Percentiles rank a stretch among this genome's conserved stretches.
Evolutionary conservation across 352 stramenopile genomes (phyloP).

Genomic region (Phytophthora cactorum): DNA sequence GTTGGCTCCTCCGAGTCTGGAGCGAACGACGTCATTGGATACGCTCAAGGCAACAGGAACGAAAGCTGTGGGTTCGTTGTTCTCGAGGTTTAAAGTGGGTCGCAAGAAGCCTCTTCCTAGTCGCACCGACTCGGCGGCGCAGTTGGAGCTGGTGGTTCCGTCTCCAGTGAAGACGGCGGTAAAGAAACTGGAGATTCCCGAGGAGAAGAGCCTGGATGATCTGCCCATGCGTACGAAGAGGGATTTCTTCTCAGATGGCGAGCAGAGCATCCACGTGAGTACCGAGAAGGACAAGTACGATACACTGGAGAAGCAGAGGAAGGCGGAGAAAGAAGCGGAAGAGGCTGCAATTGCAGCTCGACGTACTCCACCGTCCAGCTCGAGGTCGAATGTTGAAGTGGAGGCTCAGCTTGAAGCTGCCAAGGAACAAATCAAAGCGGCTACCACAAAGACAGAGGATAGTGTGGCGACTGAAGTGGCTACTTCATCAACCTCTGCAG

Average conservation of each 20-base stretch:
- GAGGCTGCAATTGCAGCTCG: conserved; percentile 9
- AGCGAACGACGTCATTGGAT: conserved; percentile 29
- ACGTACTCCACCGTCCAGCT: conserved; percentile 18
- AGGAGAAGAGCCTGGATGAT: conserved; percentile 35
- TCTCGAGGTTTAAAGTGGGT: conserved; percentile 48
- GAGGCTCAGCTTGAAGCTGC: conserved; percentile 4
- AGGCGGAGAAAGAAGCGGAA: conserved; percentile 23
- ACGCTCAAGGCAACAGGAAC: conserved; percentile 34
- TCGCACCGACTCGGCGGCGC: conserved; percentile 32
- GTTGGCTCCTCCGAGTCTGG: conserved; percentile 12
- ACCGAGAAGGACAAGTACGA: conserved; percentile 44
- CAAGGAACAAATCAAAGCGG: conserved; percentile 3
- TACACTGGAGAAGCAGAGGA: conserved; percentile 23
- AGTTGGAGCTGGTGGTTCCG: conserved; percentile 25
- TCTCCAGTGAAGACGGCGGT: conserved; percentile 33
- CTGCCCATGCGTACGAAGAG: conserved; percentile 24
- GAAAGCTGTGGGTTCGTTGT: conserved; percentile 35
- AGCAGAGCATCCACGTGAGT: conserved; percentile 50
- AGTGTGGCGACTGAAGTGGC: background rate
- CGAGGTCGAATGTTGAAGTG: conserved; percentile 15
- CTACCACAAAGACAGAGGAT: conserved; percentile 7
- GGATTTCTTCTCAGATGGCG: conserved; percentile 24
- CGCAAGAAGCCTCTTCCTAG: conserved; percentile 38
- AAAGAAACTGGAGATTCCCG: conserved; percentile 35
- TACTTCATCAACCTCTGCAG: background rate